A percentile compares a stretch with the other conserved stretches of the same genome.
These are phyloP conservation scores for Pseudogymnoascus sp. DNA, from an alignment of 2,329 filamentous ascomycete species.

Conservation along the genomic window DNA sequence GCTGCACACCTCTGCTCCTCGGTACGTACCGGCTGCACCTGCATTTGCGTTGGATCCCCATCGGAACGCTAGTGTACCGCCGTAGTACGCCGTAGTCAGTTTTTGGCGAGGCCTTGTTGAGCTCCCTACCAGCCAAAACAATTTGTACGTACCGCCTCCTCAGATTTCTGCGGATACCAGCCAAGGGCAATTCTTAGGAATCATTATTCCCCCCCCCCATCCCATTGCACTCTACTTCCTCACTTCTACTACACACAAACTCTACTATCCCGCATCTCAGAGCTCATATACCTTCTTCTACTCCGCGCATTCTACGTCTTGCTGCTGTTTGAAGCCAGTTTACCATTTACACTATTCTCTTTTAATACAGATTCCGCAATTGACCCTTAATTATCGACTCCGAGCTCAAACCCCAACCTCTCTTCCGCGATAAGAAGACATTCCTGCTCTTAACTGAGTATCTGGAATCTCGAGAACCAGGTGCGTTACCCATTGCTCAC, in stretches of 20 bases:
- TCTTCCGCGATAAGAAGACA: conserved; percentile 4
- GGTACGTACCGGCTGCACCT: background rate
- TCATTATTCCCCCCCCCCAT: background rate
- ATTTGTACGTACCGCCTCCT: background rate
- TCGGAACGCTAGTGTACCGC: background rate
- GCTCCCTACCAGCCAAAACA: background rate
- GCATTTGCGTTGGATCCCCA: conserved; percentile 8
- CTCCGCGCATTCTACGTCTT: background rate
- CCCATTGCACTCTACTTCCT: background rate
- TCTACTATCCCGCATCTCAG: background rate
- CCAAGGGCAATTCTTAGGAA: no score
- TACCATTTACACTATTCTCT: background rate
- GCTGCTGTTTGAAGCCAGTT: conserved; percentile 7
- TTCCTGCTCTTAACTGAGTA: conserved; percentile 31
- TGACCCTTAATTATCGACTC: background rate
- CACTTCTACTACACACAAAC: background rate
- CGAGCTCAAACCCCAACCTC: background rate
- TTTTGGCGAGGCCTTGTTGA: conserved; percentile 8
- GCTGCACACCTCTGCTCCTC: background rate
- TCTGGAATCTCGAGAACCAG: conserved; percentile 20
- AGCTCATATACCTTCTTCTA: conserved; percentile 4
- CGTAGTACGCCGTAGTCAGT: background rate
- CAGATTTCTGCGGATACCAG: no score
- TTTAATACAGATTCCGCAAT: conserved; percentile 6
- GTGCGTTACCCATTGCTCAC: background rate